Evolutionary conservation across 805 yeast species (phyloP), one percentile per base, ranked within the genome.

Genomic region (Saccharomycopsis guyanensis): DNA sequence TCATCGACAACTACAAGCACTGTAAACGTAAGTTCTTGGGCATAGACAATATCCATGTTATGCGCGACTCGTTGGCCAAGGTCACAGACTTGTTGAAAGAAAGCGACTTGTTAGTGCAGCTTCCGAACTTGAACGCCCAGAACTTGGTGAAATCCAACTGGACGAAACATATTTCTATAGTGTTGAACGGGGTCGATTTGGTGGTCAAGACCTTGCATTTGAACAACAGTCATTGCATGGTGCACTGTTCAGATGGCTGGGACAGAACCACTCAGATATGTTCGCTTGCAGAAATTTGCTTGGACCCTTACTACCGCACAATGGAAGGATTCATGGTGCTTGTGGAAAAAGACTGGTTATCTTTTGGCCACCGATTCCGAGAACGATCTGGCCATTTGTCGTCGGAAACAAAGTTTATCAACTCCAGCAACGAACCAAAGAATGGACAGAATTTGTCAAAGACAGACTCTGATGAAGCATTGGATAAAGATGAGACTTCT

Each of bases 241-340:
- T 93, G 4, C 98, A 93, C 66, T 93, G 98, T 61, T 87, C 97
- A 0, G 98, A 93, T 66, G 98, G 98, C 1, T 93, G 98, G 98
- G 98, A 93, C 60, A 70, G 98, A 48, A 93, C 98, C 0, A 78
- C 97, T 0, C 97, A 93, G 59, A 76, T 89, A 1, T 73, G 88
- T 4, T 82, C 96, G 2, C 66, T 93, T 51, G 76, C 89, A 20
- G 91, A 91, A 63, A 64, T 93, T 3, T 86, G 96, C 58, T 68
- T 89, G 6, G 97, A 93, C 61, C 97, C 97, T 0, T 86, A 76
- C 59, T 93, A 73, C 62, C 71, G 98, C 53, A 89, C 97, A 0
- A 53, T 86, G 2, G 82, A 87, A 48, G 98, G 98, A 2, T 88
- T 93, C 58, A 82, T 84, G 65, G 73, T 80, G 0, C 67, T 93